Conservation (phyloP, 2,329 filamentous ascomycete genomes). For the Fusarium denticulatum region DNA sequence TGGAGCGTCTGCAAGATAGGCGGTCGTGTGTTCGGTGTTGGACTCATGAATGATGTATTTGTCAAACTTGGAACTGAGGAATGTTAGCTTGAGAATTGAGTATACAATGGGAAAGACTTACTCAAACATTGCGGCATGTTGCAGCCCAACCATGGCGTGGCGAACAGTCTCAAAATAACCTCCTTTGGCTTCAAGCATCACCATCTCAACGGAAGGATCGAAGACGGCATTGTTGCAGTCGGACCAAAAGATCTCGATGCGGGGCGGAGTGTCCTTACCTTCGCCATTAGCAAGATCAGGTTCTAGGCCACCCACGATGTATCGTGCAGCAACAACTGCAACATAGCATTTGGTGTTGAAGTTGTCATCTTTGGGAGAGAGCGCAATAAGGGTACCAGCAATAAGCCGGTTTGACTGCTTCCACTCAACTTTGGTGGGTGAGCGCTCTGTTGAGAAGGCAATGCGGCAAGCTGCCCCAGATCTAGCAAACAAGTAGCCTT, state of each 20-base stretch:
- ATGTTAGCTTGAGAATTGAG: neutral
- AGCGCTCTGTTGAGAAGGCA: conserved; percentile 74
- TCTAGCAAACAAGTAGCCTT: conserved; percentile 70
- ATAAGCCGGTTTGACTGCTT: conserved; percentile 62
- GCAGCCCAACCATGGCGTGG: conserved; percentile 77
- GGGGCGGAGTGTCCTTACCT: conserved; percentile 60
- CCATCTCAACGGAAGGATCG: conserved; percentile 73
- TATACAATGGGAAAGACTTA: conserved; percentile 52
- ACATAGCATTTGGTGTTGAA: conserved; percentile 75
- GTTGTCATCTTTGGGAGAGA: conserved; percentile 64
- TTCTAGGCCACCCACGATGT: conserved; percentile 67
- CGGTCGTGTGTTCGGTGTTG: conserved; percentile 43
- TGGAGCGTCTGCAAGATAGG: conserved; percentile 42
- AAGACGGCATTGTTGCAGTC: conserved; percentile 67
- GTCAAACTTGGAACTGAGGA: conserved; percentile 64
- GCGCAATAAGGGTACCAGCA: conserved; percentile 62
- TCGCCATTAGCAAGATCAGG: conserved; percentile 52
- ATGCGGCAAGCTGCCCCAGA: conserved; percentile 73
- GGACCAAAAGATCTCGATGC: conserved; percentile 80
- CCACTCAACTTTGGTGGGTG: conserved; percentile 75
- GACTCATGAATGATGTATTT: conserved; percentile 67
- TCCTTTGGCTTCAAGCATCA: conserved; percentile 80
- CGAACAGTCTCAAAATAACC: conserved; percentile 83
- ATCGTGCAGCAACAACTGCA: conserved; percentile 77
- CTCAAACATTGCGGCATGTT: conserved; percentile 65